A percentile compares a stretch with the other conserved stretches of the same genome.
These are phyloP conservation scores for Scenedesmus sp. DNA, from an alignment of 163 green algal species.

Conservation along the genomic window DNA sequence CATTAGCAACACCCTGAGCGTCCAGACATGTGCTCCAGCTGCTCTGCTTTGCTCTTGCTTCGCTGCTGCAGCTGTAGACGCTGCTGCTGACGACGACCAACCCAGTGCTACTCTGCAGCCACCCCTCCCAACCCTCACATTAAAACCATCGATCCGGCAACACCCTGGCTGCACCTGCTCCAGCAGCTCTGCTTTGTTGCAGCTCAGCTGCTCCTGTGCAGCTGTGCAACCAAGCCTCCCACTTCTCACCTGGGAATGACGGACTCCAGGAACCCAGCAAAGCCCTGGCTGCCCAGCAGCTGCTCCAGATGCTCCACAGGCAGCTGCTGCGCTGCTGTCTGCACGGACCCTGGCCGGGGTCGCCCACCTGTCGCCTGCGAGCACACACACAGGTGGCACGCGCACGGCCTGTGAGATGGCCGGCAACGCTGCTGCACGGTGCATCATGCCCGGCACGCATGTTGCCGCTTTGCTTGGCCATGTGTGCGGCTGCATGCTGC, in stretches of 20 bases:
- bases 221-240: background rate
- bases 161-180: too few species aligned
- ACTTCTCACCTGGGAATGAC: constrained; percentile 19
- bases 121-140: too few species aligned
- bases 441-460: background rate
- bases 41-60: too few species aligned
- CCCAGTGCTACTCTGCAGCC: background rate
- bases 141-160: too few species aligned
- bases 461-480: background rate
- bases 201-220: background rate
- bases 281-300: background rate
- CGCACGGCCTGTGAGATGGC: background rate
- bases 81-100: too few species aligned
- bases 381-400: background rate
- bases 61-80: too few species aligned
- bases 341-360: background rate
- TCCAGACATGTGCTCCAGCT: too few species aligned
- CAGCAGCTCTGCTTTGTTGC: too few species aligned
- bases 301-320: constrained; percentile 17
- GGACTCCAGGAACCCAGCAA: constrained; percentile 38
- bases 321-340: constrained; percentile 39
- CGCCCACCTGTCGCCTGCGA: constrained; percentile 39
- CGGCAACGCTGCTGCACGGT: background rate
- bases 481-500: too few species aligned
- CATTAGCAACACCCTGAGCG: too few species aligned